Base-by-base conservation (phyloP, 257 asterid species). In the Solanum clarkiae region DNA sequence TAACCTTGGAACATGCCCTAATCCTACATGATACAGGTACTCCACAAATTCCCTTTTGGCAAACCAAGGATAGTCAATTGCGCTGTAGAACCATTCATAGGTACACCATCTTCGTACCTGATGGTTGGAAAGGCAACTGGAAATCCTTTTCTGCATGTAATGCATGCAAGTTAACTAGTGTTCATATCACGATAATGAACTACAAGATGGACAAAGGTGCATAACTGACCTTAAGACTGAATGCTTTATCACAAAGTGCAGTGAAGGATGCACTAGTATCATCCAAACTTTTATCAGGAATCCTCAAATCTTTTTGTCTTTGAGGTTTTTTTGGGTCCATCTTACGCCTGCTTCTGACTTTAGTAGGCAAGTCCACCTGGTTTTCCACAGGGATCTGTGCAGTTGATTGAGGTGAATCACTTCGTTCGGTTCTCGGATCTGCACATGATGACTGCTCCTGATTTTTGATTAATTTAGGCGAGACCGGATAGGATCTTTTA, bases 41-140 rank as follows among this genome's bases (percentile, higher is more conserved):
- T 95, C 98, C 86, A 94, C 98, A 89, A 94, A 94, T 91, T 94
- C 98, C 80, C 89, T 91, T 89, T 93, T 94, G 55, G 97, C 93
- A 89, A 93, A 95, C 98, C 98, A 95, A 86, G 98, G 98, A 87
- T 90, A 93, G 90, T 95, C 98, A 86, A 94, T 93, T 80, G 97
- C 95, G 87, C 98, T 94, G 88, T 95, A 95, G 91, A 95, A 95
- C 98, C 98, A 95, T 87, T 95, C 98, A 84, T 91, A 94, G 54
- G 90, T 91, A 88, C 98, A 95, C 98, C 98, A 94, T 89, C 95
- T 94, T 89, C 98, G 91, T 63, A 93, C 86, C 36, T 86, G 94
- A 54, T 86, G 90, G 88, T 92, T 91, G 20, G 89, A 87, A 83
- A 95, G 89, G 89, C 96, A 94, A 88, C 91, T 91, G 75, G 93